Base-by-base conservation (phyloP, 768 basidiomycete species). In the Auricularia heimuer region DNA sequence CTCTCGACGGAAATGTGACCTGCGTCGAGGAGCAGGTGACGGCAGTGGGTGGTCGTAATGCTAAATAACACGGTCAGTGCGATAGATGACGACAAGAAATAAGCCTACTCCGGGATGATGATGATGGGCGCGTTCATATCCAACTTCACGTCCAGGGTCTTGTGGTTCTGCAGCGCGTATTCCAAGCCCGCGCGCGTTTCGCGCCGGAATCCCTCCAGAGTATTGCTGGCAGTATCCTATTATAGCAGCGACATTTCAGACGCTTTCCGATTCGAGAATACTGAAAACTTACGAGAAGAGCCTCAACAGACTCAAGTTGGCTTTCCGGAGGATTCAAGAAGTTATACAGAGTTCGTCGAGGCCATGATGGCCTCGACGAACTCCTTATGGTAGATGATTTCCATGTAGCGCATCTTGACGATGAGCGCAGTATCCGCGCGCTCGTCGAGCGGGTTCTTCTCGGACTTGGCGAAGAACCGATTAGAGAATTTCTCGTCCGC, bases 111-210 rank as follows among this genome's bases (percentile, higher is more conserved):
- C 1, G 97, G 97, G 63, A 98, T 83, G 70, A 99, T 93, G 72
- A 99, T 97, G 69, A 99, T 85, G 4, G 97, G 97, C 0, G 97
- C 94, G 70, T 96, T 92, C 81, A 99, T 83, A 71, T 99, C 95
- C 77, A 99, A 85, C 68, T 92, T 90, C n/a, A 99, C 80, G 73
- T 98, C 95, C 54, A 98, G 80, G 1, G 97, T 98, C 80, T 94
- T 96, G 80, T 97, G 95, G 16, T 85, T 87, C 74, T 94, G 88
- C 61, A 99, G 76, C 0, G 96, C 96, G 76, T 89, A 89, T 77
- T 98, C 96, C 63, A 99, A 79, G 16, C 97, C 94, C 0, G 92
- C 92, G 63, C 97, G 79, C 6, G 96, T 98, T 72, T 98, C 94
- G 72, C 94, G 94, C 65, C 94, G 82, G 33, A 99, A 77, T 4